Percentiles rank a stretch among this genome's conserved stretches.
Evolutionary conservation across 208 protist species (phyloP).

Genomic region (Vickermania ingenoplastis): DNA sequence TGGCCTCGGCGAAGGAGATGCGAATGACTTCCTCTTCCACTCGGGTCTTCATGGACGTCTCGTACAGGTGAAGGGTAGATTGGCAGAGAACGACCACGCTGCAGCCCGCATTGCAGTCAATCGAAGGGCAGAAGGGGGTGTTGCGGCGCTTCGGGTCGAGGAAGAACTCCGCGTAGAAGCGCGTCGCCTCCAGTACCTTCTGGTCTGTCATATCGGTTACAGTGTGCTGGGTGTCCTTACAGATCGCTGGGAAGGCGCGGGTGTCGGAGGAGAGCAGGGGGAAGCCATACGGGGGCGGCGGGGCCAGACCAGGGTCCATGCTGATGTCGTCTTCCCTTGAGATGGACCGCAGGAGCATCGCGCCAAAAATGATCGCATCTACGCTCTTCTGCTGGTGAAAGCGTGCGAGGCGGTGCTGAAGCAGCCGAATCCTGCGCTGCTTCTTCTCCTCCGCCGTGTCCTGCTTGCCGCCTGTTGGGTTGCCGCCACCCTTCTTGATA

Average conservation of each 20-base stretch:
- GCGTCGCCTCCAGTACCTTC: slow-evolving; percentile 38
- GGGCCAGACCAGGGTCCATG: slow-evolving; percentile 8
- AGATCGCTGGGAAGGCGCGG: slow-evolving; percentile 20
- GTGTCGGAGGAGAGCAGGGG: slow-evolving; percentile 74
- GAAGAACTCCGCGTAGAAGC: slow-evolving; percentile 55
- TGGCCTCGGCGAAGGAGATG: slow-evolving; percentile 64
- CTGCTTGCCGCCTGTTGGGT: not conserved
- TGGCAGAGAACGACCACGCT: slow-evolving; percentile 61
- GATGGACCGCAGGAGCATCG: slow-evolving; percentile 61
- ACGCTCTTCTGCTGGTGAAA: slow-evolving; percentile 69
- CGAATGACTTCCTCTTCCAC: slow-evolving; percentile 69
- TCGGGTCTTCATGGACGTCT: slow-evolving; percentile 59
- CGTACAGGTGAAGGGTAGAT: slow-evolving; percentile 72
- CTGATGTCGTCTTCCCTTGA: slow-evolving; percentile 49
- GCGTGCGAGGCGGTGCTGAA: not conserved
- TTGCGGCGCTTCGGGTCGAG: slow-evolving; percentile 28
- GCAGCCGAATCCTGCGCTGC: not conserved
- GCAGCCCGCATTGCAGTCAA: slow-evolving; percentile 63
- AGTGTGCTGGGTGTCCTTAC: slow-evolving; percentile 5
- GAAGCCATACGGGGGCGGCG: slow-evolving; percentile 50
- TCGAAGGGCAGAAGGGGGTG: slow-evolving; percentile 50
- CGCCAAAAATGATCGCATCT: slow-evolving; percentile 69
- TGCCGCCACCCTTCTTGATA: not conserved
- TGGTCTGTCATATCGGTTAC: slow-evolving; percentile 48
- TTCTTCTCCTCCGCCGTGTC: not conserved